Percentiles rank a stretch among this genome's conserved stretches.
Conservation (phyloP, 106 monocot genomes). For the Acorus calamus region DNA sequence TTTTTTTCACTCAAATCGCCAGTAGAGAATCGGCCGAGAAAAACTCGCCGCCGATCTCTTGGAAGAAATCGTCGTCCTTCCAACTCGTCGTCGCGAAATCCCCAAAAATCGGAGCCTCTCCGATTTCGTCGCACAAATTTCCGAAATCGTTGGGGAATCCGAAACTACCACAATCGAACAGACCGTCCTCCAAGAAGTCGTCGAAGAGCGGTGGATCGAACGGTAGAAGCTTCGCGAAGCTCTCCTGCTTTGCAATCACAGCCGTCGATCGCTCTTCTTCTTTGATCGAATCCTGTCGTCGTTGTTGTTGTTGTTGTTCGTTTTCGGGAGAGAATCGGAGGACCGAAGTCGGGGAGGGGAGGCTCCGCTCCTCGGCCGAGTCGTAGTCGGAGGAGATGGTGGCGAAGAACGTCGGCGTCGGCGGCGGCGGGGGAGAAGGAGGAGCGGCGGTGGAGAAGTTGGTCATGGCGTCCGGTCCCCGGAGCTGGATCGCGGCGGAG, state of each 20-base stretch:
- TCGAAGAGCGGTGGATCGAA: slow-evolving; percentile 23
- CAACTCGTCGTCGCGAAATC: background rate
- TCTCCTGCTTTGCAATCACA: background rate
- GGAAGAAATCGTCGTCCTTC: slow-evolving; percentile 29
- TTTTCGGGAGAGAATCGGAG: slow-evolving; percentile 14
- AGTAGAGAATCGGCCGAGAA: slow-evolving; percentile 34
- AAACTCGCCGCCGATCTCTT: slow-evolving; percentile 39
- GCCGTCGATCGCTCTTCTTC: background rate
- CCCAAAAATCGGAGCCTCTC: background rate
- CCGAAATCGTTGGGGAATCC: background rate
- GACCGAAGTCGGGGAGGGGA: slow-evolving; percentile 39
- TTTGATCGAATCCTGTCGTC: background rate
- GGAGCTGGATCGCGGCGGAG: slow-evolving; percentile 51
- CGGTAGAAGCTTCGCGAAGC: slow-evolving; percentile 8
- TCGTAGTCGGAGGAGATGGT: slow-evolving; percentile 24
- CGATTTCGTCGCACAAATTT: background rate
- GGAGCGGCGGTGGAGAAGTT: slow-evolving; percentile 27
- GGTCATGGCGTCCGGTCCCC: slow-evolving; percentile 53
- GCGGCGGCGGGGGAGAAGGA: background rate
- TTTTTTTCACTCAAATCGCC: slow-evolving; percentile 1
- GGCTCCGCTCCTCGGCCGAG: slow-evolving; percentile 30
- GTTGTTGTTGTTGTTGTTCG: background rate
- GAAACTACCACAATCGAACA: slow-evolving; percentile 4
- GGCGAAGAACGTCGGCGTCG: background rate
- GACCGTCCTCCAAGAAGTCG: slow-evolving; percentile 10